Conservation (phyloP, 2,329 filamentous ascomycete genomes). For the Apiospora marii region DNA sequence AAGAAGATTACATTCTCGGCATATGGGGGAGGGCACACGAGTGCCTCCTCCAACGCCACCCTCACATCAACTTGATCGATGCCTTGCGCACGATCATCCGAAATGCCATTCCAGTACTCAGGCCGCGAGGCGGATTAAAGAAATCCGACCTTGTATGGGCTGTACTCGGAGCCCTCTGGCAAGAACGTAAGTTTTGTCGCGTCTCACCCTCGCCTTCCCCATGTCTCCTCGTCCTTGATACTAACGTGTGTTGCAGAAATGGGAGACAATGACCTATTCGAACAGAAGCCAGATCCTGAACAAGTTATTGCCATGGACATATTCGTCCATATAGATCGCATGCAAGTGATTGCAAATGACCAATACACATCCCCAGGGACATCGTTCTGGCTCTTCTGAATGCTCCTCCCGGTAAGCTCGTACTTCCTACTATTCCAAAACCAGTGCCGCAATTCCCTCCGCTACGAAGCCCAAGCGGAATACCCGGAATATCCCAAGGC, state of each 20-base stretch:
- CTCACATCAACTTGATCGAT: neutral
- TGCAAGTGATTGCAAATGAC: neutral
- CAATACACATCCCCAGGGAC: neutral
- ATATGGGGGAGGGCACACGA: neutral
- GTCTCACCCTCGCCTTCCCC: neutral
- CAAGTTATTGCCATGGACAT: neutral
- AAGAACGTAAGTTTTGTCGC: neutral
- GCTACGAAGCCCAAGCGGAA: neutral
- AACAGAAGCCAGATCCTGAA: neutral
- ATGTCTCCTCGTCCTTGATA: neutral
- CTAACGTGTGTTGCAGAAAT: neutral
- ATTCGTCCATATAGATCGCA: neutral
- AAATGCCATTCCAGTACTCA: neutral
- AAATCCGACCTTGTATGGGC: neutral
- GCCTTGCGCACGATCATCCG: neutral
- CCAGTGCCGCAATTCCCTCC: neutral
- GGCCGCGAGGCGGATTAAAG: neutral
- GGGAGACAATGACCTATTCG: neutral
- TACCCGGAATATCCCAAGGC: neutral
- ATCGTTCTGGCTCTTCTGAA: neutral
- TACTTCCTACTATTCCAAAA: too few species aligned
- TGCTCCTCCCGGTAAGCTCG: neutral
- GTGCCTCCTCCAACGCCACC: neutral
- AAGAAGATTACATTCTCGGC: neutral
- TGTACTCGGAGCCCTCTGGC: neutral